These are phyloP conservation scores for Helicostylum pulchrum DNA, from an alignment of 192 early-diverging fungal genomes.

Conservation along the genomic window DNA sequence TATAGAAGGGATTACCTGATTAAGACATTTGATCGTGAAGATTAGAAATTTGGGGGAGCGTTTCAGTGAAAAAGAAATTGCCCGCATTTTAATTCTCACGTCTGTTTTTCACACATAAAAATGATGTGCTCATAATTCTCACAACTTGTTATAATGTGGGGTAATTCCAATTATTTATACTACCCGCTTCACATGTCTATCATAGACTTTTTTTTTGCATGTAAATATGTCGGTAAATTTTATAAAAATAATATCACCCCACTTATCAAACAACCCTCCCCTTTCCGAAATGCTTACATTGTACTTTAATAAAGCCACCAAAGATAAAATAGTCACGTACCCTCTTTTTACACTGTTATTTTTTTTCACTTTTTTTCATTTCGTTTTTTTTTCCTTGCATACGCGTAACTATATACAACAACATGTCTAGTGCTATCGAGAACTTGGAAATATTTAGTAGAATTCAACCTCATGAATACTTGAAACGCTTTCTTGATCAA, in stretches of 20 bases:
- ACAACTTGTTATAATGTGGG: not conserved
- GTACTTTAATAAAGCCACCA: not conserved
- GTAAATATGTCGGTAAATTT: no score
- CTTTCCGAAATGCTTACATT: not conserved
- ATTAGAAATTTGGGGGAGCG: not conserved
- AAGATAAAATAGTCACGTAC: not conserved
- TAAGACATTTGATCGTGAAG: not conserved
- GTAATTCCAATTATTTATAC: not conserved
- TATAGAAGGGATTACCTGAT: constrained; percentile 2
- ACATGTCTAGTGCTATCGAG: constrained; percentile 3
- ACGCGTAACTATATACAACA: not conserved
- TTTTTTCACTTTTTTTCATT: not conserved
- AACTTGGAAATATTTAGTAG: constrained; percentile 76
- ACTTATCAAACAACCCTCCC: no score
- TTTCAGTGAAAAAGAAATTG: not conserved
- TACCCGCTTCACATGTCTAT: not conserved
- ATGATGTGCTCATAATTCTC: no score
- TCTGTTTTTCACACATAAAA: not conserved
- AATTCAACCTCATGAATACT: constrained; percentile 85
- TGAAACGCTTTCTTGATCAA: constrained; percentile 77
- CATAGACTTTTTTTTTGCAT: not conserved
- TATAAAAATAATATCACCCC: not conserved
- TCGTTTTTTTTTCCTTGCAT: not conserved
- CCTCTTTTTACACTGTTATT: not conserved
- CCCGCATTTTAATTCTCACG: not conserved